These are phyloP conservation scores for Grifola frondosa DNA, from an alignment of 1,284 basidiomycete species.

Conservation along the genomic window DNA sequence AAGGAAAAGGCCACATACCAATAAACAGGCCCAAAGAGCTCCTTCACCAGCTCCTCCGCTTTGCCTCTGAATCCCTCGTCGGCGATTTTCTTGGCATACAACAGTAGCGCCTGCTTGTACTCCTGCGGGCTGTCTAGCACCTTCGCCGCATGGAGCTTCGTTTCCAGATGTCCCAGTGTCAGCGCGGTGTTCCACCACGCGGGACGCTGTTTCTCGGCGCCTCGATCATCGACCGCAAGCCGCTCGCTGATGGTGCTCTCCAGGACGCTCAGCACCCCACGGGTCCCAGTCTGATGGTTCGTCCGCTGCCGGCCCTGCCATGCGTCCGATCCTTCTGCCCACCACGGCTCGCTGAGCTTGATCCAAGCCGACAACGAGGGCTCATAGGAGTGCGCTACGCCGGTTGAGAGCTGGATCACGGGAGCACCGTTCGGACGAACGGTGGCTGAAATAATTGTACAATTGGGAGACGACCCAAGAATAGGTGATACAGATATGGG, in stretches of 20 bases:
- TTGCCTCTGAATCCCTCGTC: conserved; percentile 85
- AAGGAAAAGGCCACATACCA: conserved; percentile 49
- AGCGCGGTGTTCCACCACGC: conserved; percentile 79
- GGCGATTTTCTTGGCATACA: conserved; percentile 81
- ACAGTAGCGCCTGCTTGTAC: conserved; percentile 71
- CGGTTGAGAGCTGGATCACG: conserved; percentile 73
- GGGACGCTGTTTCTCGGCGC: conserved; percentile 44
- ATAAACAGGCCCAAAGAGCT: conserved; percentile 85
- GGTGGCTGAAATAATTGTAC: conserved; percentile 54
- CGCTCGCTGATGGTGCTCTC: conserved; percentile 58
- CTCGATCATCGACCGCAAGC: conserved; percentile 32
- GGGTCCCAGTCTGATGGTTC: conserved; percentile 37
- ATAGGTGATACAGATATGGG: conserved; percentile 65
- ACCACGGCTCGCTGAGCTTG: conserved; percentile 77
- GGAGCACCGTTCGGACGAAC: conserved; percentile 80
- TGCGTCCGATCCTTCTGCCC: conserved; percentile 75
- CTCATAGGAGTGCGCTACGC: conserved; percentile 78
- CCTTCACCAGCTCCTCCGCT: conserved; percentile 85
- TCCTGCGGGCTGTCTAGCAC: conserved; percentile 79
- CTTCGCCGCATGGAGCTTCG: conserved; percentile 68
- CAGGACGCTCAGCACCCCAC: conserved; percentile 51
- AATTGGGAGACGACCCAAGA: conserved; percentile 52
- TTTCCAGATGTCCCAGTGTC: conserved; percentile 84
- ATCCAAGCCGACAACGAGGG: conserved; percentile 63
- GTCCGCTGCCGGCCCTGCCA: conserved; percentile 71